phyloP scores from a whole-genome alignment of 2,329 filamentous ascomycete species.

The Cordyceps fumosorosea region DNA sequence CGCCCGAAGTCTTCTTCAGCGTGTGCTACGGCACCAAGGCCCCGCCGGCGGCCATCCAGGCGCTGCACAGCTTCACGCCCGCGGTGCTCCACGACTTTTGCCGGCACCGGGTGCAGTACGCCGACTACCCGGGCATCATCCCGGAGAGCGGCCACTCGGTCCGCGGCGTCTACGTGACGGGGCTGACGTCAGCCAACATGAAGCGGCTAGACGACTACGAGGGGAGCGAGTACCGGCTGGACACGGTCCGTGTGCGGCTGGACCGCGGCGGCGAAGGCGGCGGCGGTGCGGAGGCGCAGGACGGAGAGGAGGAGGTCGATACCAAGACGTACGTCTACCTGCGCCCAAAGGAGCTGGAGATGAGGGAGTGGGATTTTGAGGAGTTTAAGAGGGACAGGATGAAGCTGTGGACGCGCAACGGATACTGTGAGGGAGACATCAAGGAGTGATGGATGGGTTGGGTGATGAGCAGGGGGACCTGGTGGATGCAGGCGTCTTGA shows the following conservation, averaged over 20 bases:
- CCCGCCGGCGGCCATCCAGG: conserved; percentile 40
- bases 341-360: conserved; percentile 49
- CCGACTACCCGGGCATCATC: conserved; percentile 78
- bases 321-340: conserved; percentile 58
- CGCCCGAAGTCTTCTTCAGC: conserved; percentile 75
- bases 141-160: conserved; percentile 51
- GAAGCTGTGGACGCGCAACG: conserved; percentile 42
- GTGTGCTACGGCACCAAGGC: conserved; percentile 63
- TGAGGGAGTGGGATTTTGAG: conserved; percentile 79
- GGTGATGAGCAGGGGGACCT: background rate
- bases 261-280: conserved; percentile 37
- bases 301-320: conserved; percentile 14
- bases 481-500: background rate
- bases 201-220: conserved; percentile 75
- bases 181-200: conserved; percentile 72
- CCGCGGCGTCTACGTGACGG: conserved; percentile 68
- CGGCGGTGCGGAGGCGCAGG: too few relatives aligned
- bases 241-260: conserved; percentile 43
- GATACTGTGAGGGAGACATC: conserved; percentile 30
- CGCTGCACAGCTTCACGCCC: conserved; percentile 59
- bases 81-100: conserved; percentile 70
- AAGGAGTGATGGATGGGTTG: background rate
- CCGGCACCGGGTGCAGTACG: conserved; percentile 59
- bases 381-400: conserved; percentile 73
- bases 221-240: conserved; percentile 57